A percentile compares a stretch with the other conserved stretches of the same genome.
Conservation (phyloP, 169 alveolate genomes). For the Eimeria sp. region DNA sequence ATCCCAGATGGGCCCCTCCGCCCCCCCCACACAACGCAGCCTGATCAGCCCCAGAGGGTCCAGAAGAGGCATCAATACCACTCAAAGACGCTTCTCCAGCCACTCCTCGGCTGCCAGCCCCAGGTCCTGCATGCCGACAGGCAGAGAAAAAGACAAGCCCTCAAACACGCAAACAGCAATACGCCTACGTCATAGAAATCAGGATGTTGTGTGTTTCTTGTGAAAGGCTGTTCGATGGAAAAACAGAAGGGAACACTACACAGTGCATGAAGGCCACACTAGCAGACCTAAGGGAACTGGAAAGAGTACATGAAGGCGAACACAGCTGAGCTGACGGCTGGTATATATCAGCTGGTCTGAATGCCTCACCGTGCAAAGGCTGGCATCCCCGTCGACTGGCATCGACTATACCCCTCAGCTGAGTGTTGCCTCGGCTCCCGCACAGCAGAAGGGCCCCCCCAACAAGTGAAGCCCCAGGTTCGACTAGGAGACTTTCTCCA, state of each 20-base stretch:
- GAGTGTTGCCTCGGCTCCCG: slow-evolving; percentile 8
- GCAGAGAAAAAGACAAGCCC: background rate
- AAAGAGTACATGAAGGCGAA: background rate
- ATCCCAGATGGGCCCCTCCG: slow-evolving; percentile 81
- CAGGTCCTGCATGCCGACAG: slow-evolving; percentile 17
- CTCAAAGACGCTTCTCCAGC: slow-evolving; percentile 1
- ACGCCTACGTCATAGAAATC: background rate
- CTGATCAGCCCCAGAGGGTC: background rate
- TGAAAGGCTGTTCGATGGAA: background rate
- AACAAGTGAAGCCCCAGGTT: slow-evolving; percentile 54
- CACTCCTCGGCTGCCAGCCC: slow-evolving; percentile 67
- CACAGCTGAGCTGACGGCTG: background rate
- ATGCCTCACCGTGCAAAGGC: slow-evolving; percentile 48
- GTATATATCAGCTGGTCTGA: background rate
- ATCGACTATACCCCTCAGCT: slow-evolving; percentile 37
- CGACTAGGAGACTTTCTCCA: slow-evolving; percentile 9
- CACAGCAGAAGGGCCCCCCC: slow-evolving; percentile 48
- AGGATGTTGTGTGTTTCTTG: no score
- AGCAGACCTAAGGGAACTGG: background rate
- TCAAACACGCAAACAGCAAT: background rate
- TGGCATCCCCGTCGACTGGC: slow-evolving; percentile 65
- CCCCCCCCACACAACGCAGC: slow-evolving; percentile 76
- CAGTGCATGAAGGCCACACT: background rate
- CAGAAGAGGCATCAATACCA: background rate
- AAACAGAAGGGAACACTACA: background rate